phyloP scores from a whole-genome alignment of 805 yeast genomes.

The Saturnispora kantuleensis region DNA sequence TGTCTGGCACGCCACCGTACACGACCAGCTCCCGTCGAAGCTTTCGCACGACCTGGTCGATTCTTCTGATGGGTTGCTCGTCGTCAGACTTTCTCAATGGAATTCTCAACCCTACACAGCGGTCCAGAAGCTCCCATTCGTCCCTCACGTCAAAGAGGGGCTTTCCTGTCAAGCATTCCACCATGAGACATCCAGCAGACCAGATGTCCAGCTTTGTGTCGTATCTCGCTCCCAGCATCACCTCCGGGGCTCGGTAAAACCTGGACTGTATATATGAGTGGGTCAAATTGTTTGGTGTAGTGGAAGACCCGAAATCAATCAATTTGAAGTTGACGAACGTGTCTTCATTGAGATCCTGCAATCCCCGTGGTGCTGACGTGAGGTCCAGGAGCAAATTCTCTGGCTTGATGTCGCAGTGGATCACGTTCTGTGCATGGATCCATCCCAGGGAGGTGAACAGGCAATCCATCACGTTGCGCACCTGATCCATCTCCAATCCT shows the following conservation, averaged over 20 bases:
- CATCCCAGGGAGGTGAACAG: constrained; percentile 50
- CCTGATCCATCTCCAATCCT: constrained; percentile 36
- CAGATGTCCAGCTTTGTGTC: constrained; percentile 58
- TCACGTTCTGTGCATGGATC: constrained; percentile 45
- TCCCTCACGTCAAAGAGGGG: constrained; percentile 39
- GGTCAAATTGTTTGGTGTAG: constrained; percentile 33
- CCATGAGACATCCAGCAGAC: constrained; percentile 91
- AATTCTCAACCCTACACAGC: constrained; percentile 20
- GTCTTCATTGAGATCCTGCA: constrained; percentile 9
- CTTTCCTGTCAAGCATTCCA: constrained; percentile 63
- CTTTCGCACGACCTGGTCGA: constrained; percentile 1
- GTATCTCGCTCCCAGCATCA: constrained; percentile 56
- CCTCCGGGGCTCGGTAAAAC: constrained; percentile 74
- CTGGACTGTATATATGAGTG: constrained; percentile 52
- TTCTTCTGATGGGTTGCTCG: neutral
- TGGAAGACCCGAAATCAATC: constrained; percentile 74
- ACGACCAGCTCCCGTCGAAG: neutral
- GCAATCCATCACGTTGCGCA: constrained; percentile 41
- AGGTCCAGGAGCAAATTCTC: constrained; percentile 49
- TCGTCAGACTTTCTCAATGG: neutral
- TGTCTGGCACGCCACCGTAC: constrained; percentile 7
- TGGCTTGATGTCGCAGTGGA: constrained; percentile 84
- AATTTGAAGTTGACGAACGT: constrained; percentile 37
- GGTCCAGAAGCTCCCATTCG: constrained; percentile 38
- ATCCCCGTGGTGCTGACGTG: constrained; percentile 6